Evolutionary conservation across 2,329 filamentous ascomycete genomes (phyloP), one percentile per base, ranked within the genome.

Genomic region (Hypoxylon sp.): DNA sequence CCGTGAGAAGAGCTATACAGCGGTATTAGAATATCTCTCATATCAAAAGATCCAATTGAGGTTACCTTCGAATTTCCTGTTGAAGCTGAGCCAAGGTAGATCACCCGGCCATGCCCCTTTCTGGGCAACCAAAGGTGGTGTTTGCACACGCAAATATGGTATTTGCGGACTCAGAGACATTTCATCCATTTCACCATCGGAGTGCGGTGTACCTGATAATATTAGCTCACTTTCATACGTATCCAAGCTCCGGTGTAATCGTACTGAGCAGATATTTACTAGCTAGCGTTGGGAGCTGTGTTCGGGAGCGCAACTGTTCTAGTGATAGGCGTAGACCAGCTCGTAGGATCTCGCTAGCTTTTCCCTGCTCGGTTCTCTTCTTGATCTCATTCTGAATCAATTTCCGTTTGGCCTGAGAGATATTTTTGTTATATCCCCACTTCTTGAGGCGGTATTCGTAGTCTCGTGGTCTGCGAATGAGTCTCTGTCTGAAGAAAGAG

Each of bases 41-140:
- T 37, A 9, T 27, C 5, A n/a, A 47, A 21, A n/a, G 16, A 21
- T 2, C 3, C 12, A 37, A 14, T 12, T 23, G 6, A 21, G n/a
- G 5, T 30, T 51, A 19, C 30, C 19, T 16, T 11, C 47, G n/a
- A 51, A 51, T 34, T 37, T 19, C 16, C 16, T 34, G 29, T 19
- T 21, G n/a, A 50, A 50, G 7, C 2, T 32, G n/a, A 51, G 30
- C n/a, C 27, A 51, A n/a, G 47, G 47, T 23, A 51, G 19, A 21
- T 3, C 11, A 14, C 3, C 29, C 6, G 47, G 47, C 47, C 47
- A 51, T 23, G 23, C 14, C 11, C 21, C 9, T 2, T 34, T 19
- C 47, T 2, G 16, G 19, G n/a, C 11, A n/a, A 23, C 2, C 9
- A 21, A 32, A 25, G 47, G 16, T 5, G 47, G 47, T 14, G 47